Percentiles rank a stretch among this genome's conserved stretches.
These are phyloP conservation scores for Lasiosphaeriaceae sp. DNA, from an alignment of 495 filamentous ascomycete species.

Conservation along the genomic window DNA sequence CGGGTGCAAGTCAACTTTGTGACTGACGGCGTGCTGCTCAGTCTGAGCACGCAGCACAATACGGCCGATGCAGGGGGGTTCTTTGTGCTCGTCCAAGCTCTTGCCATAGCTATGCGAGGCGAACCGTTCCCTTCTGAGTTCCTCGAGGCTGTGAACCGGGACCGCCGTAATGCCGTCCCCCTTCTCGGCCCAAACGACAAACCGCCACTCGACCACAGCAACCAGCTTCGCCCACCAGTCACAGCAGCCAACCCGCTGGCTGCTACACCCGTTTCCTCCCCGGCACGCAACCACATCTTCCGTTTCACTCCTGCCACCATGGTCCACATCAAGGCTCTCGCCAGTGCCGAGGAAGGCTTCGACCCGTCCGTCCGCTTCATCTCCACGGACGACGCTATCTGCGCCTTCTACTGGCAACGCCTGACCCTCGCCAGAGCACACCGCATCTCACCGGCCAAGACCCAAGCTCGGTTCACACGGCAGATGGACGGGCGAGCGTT, in stretches of 20 bases:
- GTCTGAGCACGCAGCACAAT: constrained; percentile 38
- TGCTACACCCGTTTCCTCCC: background rate
- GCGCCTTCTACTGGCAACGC: constrained; percentile 34
- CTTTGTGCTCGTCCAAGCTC: constrained; percentile 30
- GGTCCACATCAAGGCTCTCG: constrained; percentile 52
- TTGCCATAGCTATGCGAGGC: constrained; percentile 29
- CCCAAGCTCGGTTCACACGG: constrained; percentile 29
- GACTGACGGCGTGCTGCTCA: constrained; percentile 21
- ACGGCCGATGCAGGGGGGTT: constrained; percentile 38
- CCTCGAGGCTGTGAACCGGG: constrained; percentile 29
- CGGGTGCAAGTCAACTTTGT: constrained; percentile 35
- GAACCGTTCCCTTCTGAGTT: constrained; percentile 16
- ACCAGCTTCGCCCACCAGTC: constrained; percentile 13
- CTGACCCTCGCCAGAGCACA: constrained; percentile 20
- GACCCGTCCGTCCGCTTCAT: constrained; percentile 42
- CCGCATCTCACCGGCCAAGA: constrained; percentile 9
- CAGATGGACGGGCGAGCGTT: constrained; percentile 35
- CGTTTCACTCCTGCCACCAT: constrained; percentile 16
- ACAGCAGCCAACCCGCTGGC: background rate
- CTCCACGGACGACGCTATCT: constrained; percentile 25
- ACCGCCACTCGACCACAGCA: constrained; percentile 30
- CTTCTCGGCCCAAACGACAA: constrained; percentile 26
- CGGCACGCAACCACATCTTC: constrained; percentile 20
- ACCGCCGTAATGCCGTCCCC: constrained; percentile 29
- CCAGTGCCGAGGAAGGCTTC: constrained; percentile 60